These are phyloP conservation scores for Apiotrichum siamense DNA, from an alignment of 1,284 basidiomycete species.

Conservation along the genomic window DNA sequence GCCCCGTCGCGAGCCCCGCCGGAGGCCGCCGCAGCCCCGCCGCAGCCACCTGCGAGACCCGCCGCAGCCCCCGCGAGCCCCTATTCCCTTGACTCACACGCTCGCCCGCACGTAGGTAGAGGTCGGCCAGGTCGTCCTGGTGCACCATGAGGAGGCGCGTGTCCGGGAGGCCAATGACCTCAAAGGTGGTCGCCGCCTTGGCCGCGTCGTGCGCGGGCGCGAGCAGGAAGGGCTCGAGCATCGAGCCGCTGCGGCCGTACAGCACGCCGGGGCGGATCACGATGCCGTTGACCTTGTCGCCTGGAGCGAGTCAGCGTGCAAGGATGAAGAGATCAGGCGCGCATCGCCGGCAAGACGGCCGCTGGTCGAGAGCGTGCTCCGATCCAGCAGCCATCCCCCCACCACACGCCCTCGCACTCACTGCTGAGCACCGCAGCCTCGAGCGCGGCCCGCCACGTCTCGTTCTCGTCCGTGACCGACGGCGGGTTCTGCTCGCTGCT, in stretches of 20 bases:
- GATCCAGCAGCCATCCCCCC: not conserved
- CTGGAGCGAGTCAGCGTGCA: too few species aligned
- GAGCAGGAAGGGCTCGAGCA: slow-evolving; percentile 48
- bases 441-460: slow-evolving; percentile 31
- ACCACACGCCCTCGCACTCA: slow-evolving; percentile 12
- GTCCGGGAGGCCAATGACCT: slow-evolving; percentile 45
- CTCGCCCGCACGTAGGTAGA: slow-evolving; percentile 52
- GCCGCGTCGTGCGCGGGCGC: slow-evolving; percentile 38
- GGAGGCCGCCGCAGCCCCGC: too few species aligned
- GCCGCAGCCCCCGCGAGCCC: too few species aligned
- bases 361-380: too few species aligned
- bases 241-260: slow-evolving; percentile 43
- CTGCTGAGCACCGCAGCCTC: slow-evolving; percentile 31
- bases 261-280: slow-evolving; percentile 42
- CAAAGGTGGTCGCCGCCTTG: slow-evolving; percentile 46
- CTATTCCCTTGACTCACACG: slow-evolving; percentile 22
- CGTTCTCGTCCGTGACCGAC: slow-evolving; percentile 9
- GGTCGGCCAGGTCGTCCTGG: slow-evolving; percentile 53
- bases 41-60: too few species aligned
- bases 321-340: too few species aligned
- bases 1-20: too few species aligned
- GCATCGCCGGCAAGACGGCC: too few species aligned
- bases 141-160: slow-evolving; percentile 51
- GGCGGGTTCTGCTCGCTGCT: slow-evolving; percentile 27
- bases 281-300: slow-evolving; percentile 19